Conservation (phyloP, 345 rosid genomes). For the Citrus unshiu region DNA sequence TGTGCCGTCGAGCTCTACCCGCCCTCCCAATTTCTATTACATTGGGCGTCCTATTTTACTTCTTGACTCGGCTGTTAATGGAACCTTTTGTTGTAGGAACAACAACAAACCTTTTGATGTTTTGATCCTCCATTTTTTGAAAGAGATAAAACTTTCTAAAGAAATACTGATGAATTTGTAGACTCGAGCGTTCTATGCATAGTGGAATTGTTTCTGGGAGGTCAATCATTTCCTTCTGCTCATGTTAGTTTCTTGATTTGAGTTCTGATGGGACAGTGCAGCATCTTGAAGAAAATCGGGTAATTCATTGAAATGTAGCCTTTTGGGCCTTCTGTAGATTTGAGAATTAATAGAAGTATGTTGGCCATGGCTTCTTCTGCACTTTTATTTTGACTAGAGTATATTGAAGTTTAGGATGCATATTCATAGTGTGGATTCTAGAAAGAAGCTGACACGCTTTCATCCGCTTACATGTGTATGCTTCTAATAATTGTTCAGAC, state of each 20-base stretch:
- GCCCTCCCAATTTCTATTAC: conserved; percentile 94
- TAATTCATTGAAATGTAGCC: conserved; percentile 13
- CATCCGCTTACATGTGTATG: neutral
- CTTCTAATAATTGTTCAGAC: neutral
- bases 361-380: neutral
- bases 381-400: neutral
- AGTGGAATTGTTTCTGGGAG: conserved; percentile 2
- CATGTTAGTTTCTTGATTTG: conserved; percentile 3
- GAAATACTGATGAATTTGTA: conserved; percentile 14
- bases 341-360: conserved; percentile 1
- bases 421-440: neutral
- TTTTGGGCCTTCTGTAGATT: neutral
- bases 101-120: conserved; percentile 77
- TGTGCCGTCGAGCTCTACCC: conserved; percentile 77
- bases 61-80: conserved; percentile 87
- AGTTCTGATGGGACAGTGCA: neutral
- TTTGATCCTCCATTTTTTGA: conserved; percentile 34
- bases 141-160: conserved; percentile 5
- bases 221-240: neutral
- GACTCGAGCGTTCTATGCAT: conserved; percentile 7
- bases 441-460: neutral
- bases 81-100: conserved; percentile 89
- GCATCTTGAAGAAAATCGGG: conserved; percentile 1
- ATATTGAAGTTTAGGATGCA: neutral
- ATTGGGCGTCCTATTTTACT: conserved; percentile 82